These are phyloP conservation scores for Myriangium duriaei DNA, from an alignment of 2,329 filamentous ascomycete genomes.

Conservation along the genomic window DNA sequence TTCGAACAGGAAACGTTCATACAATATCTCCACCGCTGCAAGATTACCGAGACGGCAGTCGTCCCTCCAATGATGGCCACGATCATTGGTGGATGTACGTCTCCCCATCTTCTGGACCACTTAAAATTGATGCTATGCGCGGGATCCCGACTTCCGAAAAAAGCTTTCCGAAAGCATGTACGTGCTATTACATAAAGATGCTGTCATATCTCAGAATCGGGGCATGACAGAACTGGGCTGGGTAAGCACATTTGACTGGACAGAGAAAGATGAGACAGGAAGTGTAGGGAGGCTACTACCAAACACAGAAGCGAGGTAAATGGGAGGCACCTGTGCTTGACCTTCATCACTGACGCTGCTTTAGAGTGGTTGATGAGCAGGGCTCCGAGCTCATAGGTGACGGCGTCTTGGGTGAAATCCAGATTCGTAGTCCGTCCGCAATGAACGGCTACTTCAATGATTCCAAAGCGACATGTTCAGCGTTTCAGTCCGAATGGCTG, in stretches of 20 bases:
- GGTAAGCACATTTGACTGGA: slow-evolving; percentile 31
- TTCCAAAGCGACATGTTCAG: too few relatives aligned
- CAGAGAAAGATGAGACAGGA: slow-evolving; percentile 29
- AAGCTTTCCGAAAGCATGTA: too few relatives aligned
- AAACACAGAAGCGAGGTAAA: too few relatives aligned
- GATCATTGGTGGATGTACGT: too few relatives aligned
- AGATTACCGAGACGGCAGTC: slow-evolving; percentile 37
- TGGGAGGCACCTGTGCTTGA: too few relatives aligned
- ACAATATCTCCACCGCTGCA: slow-evolving; percentile 26
- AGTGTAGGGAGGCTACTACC: slow-evolving; percentile 38
- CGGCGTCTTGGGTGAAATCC: slow-evolving; percentile 32
- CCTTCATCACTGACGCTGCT: too few relatives aligned
- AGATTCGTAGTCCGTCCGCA: slow-evolving; percentile 26
- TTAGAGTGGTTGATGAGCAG: too few relatives aligned
- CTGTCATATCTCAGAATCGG: slow-evolving; percentile 37
- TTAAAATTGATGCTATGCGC: too few relatives aligned
- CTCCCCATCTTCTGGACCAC: too few relatives aligned
- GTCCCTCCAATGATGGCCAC: slow-evolving; percentile 37
- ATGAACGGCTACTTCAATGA: slow-evolving; percentile 30
- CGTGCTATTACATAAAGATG: slow-evolving; percentile 30
- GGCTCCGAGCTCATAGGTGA: too few relatives aligned
- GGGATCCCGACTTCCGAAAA: too few relatives aligned
- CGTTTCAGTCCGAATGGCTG: slow-evolving; percentile 15
- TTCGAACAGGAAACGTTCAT: slow-evolving; percentile 32
- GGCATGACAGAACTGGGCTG: slow-evolving; percentile 42